Evolutionary conservation across 225 moss, liverwort and hornwort species (phyloP).

Genomic region (Polytrichum formosum): DNA sequence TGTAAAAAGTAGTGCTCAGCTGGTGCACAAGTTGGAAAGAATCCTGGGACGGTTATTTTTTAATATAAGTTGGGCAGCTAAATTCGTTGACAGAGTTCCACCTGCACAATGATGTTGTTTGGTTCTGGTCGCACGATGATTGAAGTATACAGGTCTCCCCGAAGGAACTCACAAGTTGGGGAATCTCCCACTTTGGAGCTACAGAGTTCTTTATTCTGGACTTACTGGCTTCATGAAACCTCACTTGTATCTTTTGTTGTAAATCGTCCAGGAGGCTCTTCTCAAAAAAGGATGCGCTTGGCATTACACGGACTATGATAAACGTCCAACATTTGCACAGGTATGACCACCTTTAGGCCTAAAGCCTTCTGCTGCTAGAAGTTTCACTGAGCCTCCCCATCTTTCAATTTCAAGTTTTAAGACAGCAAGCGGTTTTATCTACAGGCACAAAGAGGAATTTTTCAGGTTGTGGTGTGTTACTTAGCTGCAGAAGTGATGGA

Average conservation of each 20-base stretch:
- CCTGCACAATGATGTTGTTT: too few species aligned
- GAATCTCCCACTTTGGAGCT: too few species aligned
- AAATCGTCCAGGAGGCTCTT: slow-evolving; percentile 35
- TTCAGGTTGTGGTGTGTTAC: neutral
- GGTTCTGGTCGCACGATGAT: too few species aligned
- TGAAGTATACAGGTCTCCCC: too few species aligned
- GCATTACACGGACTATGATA: slow-evolving; percentile 55
- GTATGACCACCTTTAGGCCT: slow-evolving; percentile 12
- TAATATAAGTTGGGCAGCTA: too few species aligned
- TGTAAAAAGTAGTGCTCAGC: too few species aligned
- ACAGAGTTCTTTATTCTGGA: too few species aligned
- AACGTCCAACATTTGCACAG: slow-evolving; percentile 46
- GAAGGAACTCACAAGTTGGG: too few species aligned
- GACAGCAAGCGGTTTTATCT: too few species aligned
- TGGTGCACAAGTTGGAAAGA: too few species aligned
- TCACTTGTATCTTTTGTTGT: neutral
- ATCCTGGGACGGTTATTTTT: too few species aligned
- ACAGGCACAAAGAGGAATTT: neutral
- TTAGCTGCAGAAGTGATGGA: neutral
- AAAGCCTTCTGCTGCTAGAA: neutral
- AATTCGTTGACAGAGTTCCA: too few species aligned
- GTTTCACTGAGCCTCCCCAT: neutral
- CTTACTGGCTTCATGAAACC: neutral
- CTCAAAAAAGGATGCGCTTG: slow-evolving; percentile 51
- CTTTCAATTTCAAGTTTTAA: neutral